Base-by-base conservation (phyloP, 1,139 yeast species). In the Lodderomyces elongisporus region DNA sequence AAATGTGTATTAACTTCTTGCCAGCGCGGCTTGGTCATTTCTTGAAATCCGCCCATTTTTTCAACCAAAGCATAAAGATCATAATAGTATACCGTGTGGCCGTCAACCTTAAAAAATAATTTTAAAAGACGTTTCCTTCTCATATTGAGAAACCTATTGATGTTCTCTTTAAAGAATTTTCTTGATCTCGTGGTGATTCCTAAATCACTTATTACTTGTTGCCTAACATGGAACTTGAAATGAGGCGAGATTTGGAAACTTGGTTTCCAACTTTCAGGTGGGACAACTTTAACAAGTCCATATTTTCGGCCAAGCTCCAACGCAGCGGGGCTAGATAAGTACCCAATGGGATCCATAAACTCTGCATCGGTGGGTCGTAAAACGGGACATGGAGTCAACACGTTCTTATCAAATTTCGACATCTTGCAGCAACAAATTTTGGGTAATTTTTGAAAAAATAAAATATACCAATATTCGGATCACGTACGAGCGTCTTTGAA, bases 241-340 rank as follows among this genome's bases (percentile, higher is more conserved):
- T 59, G 50, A 26, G 63, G 59, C 31, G 82, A 68, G 13, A 82
- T 59, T 40, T 74, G 66, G 41, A 81, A 68, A 0, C 66, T 45
- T 2, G 83, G 80, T 35, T 58, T 57, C 74, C 84, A 79, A 9
- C 50, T 60, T 4, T 43, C 37, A 0, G 91, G 91, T 2, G 93
- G 88, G 1, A 73, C 64, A 1, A 83, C 46, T 49, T 82, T 83
- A 20, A 83, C 56, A 46, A 83, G 68, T 1, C 93, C 93, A 51
- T 64, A 81, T 31, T 62, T 53, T 8, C 58, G 59, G 4, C 91
- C 93, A 17, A 79, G 47, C n/a, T 58, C 47, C 9, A 66, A 56
- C 4, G 77, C 58, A 31, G 66, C 70, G 0, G 67, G 60, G 15
- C 76, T 62, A 1, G 83, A 74, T 21, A 83, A 56, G 48, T 75